Evolutionary conservation across 169 alveolate genomes (phyloP), one percentile per base, ranked within the genome.

Genomic region (Plasmodium gonderi): DNA sequence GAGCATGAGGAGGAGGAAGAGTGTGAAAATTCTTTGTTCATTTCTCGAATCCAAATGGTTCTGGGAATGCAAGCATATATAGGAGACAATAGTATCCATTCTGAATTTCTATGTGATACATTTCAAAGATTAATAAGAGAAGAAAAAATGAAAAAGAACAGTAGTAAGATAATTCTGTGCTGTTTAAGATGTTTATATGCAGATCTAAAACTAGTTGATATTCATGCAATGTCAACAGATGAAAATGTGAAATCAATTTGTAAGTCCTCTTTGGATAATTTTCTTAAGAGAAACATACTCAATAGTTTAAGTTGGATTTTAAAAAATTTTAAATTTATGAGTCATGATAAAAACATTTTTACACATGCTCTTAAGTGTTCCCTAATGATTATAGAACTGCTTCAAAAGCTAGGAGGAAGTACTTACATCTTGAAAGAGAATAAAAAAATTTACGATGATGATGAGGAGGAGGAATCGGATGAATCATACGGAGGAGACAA

Each of bases 161-260:
- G 87, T 85, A 85, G 92, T 64, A 74, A 85, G 67, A 74, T 75
- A 0, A 74, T 85, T 11, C 14, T 85, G n/a, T 85, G 92, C 20
- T 85, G 92, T 75, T 54, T 85, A 44, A 74, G 92, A 54, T 85
- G 92, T 36, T 60, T 85, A 38, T 77, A 74, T 85, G 79, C 92
- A 2, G 92, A 85, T 85, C 40, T 85, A 9, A 85, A 77, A 44
- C 42, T 85, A 54, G 3, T 85, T 5, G 79, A 85, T 40, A 26
- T 85, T 14, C 92, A 85, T 49, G 72, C 87, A 4, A 42, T 74
- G 6, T 85, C 92, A 3, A 85, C 92, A 12, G 92, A 85, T 54
- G 92, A 74, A 3, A 85, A 74, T 74, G 92, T 85, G 45, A 85
- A 85, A 38, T 33, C 92, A 11, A 85, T 85, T 51, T 85, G 92